Conservation (phyloP, 257 asterid genomes). For the Solanum clarkiae region DNA sequence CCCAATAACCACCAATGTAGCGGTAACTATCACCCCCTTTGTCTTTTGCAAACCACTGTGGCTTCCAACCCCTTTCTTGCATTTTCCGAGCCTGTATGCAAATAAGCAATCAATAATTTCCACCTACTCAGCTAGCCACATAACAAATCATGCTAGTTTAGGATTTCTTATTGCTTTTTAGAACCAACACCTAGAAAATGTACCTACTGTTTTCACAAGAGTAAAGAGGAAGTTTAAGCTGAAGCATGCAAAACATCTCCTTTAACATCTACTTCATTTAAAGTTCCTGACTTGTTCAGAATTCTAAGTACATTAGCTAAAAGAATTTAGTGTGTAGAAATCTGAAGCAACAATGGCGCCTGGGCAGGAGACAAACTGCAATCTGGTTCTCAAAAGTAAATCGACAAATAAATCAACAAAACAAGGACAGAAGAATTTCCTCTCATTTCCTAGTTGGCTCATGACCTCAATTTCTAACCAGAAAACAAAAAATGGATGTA, state of each 20-base stretch:
- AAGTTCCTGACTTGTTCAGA: neutral
- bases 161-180: neutral
- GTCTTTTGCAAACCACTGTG: constrained; percentile 68
- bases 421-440: neutral
- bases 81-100: constrained; percentile 62
- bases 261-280: neutral
- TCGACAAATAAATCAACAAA: neutral
- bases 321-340: neutral
- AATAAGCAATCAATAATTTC: neutral
- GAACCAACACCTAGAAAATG: neutral
- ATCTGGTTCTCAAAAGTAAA: neutral
- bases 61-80: constrained; percentile 96
- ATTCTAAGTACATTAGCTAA: neutral
- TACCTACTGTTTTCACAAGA: neutral
- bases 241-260: neutral
- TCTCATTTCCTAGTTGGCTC: neutral
- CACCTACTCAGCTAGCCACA: neutral
- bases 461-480: neutral
- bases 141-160: neutral
- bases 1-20: constrained; percentile 88
- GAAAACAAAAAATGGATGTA: neutral
- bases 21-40: constrained; percentile 38
- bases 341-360: neutral
- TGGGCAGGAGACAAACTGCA: neutral
- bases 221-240: neutral